Evolutionary conservation across 2,329 filamentous ascomycete species (phyloP), one percentile per base, ranked within the genome.

Genomic region (Ploettnerulaceae sp.): DNA sequence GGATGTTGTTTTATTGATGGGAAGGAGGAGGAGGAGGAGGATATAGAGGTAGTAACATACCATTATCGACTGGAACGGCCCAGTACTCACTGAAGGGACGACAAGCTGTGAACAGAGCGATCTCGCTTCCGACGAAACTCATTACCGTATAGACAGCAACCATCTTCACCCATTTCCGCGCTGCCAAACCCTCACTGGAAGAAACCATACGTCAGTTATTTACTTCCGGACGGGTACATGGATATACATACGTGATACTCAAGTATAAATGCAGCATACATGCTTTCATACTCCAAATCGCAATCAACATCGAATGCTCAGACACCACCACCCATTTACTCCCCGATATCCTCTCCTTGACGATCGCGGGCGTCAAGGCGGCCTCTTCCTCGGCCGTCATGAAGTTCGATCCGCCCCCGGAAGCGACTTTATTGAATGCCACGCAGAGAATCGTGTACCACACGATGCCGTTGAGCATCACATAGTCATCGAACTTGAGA

Each of bases 311-410:
- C 26, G 67, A 62, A 56, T 72, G 61, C 38, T 74, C 72, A 1
- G 69, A 70, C 18, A 73, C 67, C 43, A 72, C 70, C 2, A 75
- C 71, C 68, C 71, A 73, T 65, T 74, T 74, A 53, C 70, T 39
- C 71, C 9, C 71, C 18, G 54, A 56, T 1, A 66, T 60, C 38
- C 71, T 62, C 22, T 67, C 61, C 2, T 52, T 58, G 17, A 59
- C 62, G 21, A 56, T 66, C 4, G 54, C 35, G 2, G 68, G 66
- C 0, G 71, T 73, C 35, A 74, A 50, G 7, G 61, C 58, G 5
- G 53, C 51, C 1, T 58, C 60, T 36, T 73, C 68, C 25, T 71
- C 67, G 0, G 60, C 53, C 3, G 64, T 64, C 66, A 74, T 68
- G 43, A 73, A 60, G 53, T 74, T 74, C 8, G 70, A 73, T 1